phyloP scores from a whole-genome alignment of 2,329 filamentous ascomycete genomes.

The Raffaelea arxii region DNA sequence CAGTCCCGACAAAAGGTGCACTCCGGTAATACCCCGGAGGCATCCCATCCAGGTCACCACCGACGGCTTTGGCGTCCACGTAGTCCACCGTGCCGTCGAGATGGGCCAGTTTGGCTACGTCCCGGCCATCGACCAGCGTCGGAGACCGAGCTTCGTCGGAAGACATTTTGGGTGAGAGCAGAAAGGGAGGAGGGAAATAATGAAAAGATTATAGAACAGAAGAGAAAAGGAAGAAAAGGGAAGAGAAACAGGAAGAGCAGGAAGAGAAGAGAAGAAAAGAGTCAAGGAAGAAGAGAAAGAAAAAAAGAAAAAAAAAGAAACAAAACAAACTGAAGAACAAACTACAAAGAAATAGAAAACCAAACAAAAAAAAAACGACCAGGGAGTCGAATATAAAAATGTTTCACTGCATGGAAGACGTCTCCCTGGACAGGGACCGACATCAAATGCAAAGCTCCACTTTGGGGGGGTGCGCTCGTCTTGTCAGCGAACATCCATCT shows the following conservation, averaged over 20 bases:
- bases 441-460: background rate
- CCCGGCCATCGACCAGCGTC: constrained; percentile 11
- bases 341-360: background rate
- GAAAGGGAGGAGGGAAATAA: background rate
- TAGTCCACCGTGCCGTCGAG: constrained; percentile 31
- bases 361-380: background rate
- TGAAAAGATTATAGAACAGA: background rate
- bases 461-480: too few relatives aligned
- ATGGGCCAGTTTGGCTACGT: constrained; percentile 22
- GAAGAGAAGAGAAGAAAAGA: background rate
- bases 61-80: constrained; percentile 30
- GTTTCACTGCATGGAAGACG: too few relatives aligned
- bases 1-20: constrained; percentile 29
- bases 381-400: background rate
- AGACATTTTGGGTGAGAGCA: constrained; percentile 6
- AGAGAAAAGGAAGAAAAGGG: background rate
- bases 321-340: background rate
- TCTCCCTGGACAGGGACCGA: background rate
- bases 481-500: too few relatives aligned
- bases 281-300: background rate
- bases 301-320: background rate
- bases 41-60: constrained; percentile 29
- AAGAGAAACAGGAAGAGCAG: background rate
- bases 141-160: constrained; percentile 4
- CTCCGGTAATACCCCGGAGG: constrained; percentile 30